These are phyloP conservation scores for Diversispora eburnea DNA, from an alignment of 192 early-diverging fungal genomes.

Conservation along the genomic window DNA sequence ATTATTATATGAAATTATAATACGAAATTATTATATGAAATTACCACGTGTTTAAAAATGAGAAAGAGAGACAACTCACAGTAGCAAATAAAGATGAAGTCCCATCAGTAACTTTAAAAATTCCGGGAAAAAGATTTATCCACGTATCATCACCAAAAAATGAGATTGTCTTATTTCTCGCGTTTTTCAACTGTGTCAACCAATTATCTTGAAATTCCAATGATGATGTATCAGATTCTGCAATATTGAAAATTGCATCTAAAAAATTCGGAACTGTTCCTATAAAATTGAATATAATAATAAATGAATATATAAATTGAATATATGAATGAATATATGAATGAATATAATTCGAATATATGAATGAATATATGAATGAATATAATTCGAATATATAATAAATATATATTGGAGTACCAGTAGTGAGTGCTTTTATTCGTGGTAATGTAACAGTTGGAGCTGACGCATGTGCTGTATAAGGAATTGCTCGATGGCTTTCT, in stretches of 20 bases:
- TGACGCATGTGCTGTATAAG: conserved; percentile 51
- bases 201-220: conserved; percentile 69
- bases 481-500: conserved; percentile 41
- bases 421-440: conserved; percentile 76
- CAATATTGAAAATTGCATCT: conserved; percentile 79
- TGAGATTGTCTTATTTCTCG: conserved; percentile 51
- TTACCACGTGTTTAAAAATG: neutral
- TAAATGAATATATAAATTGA: no score
- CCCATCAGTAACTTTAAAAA: conserved; percentile 58
- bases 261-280: conserved; percentile 75
- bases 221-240: conserved; percentile 64
- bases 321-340: neutral
- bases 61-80: conserved; percentile 45
- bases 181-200: conserved; percentile 56
- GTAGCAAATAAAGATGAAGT: conserved; percentile 66
- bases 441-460: conserved; percentile 81
- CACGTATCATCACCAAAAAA: conserved; percentile 98
- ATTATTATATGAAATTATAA: no score
- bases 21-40: no score
- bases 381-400: neutral
- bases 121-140: conserved; percentile 77
- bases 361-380: neutral
- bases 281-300: conserved; percentile 10
- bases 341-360: no score
- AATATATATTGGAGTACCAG: conserved; percentile 42